A percentile compares a stretch with the other conserved stretches of the same genome.
Conservation (phyloP, 805 yeast genomes). For the Wickerhamomyces kurtzmanii region DNA sequence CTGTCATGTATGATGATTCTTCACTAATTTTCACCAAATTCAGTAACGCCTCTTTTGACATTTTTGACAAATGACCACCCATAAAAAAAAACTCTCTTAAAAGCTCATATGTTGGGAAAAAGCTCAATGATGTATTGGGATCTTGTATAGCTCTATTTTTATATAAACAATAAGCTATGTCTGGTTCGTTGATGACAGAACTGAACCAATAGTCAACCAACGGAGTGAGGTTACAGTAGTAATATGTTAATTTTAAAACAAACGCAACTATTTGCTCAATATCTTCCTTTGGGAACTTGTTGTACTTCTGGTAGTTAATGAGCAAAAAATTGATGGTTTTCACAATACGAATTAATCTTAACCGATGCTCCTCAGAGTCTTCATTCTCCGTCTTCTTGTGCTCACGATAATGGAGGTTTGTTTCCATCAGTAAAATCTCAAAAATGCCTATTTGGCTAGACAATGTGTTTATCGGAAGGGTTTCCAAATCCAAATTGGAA, state of each 20-base stretch:
- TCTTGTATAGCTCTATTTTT: too few relatives aligned
- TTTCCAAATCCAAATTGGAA: constrained; percentile 4
- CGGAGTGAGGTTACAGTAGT: constrained; percentile 8
- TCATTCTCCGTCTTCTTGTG: constrained; percentile 7
- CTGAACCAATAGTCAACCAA: constrained; percentile 12
- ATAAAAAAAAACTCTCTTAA: constrained; percentile 12
- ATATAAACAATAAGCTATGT: constrained; percentile 4
- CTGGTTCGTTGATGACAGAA: constrained; percentile 6
- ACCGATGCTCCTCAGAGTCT: constrained; percentile 6
- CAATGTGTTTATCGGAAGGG: constrained; percentile 4
- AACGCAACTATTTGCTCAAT: constrained; percentile 4
- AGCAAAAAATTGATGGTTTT: constrained; percentile 8
- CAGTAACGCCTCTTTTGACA: constrained; percentile 6
- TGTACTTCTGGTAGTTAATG: constrained; percentile 5
- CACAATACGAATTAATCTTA: too few relatives aligned
- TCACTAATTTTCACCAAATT: constrained; percentile 8
- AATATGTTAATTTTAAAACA: constrained; percentile 6
- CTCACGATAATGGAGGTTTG: too few relatives aligned
- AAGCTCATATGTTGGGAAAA: constrained; percentile 16
- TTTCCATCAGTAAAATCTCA: constrained; percentile 6
- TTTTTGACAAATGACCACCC: constrained; percentile 4
- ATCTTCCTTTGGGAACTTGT: constrained; percentile 1
- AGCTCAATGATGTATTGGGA: too few relatives aligned
- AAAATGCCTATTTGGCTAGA: constrained; percentile 8
- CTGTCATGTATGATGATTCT: constrained; percentile 4